Conservation (phyloP, 2,329 filamentous ascomycete species). For the Ciborinia camelliae region DNA sequence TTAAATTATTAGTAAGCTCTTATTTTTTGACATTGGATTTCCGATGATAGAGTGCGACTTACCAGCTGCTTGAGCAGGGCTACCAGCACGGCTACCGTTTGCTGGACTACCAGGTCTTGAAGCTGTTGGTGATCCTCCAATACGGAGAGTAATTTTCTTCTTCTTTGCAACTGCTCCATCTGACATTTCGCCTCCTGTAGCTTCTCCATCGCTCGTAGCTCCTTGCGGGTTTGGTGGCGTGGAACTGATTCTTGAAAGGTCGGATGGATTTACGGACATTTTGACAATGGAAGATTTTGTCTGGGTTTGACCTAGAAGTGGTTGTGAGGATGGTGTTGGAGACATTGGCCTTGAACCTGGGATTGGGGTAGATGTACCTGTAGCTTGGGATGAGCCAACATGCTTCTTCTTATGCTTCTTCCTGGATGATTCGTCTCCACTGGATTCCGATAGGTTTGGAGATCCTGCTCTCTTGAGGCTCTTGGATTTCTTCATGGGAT, state of each 20-base stretch:
- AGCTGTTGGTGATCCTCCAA: constrained; percentile 48
- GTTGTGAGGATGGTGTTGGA: constrained; percentile 29
- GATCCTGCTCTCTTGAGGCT: constrained; percentile 79
- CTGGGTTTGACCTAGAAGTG: constrained; percentile 24
- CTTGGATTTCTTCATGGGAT: constrained; percentile 49
- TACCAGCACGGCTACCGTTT: constrained; percentile 36
- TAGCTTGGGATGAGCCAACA: constrained; percentile 47
- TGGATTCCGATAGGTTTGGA: constrained; percentile 80
- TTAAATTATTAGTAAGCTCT: constrained; percentile 10
- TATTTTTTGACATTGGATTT: background rate
- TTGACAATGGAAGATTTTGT: constrained; percentile 36
- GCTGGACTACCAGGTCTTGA: constrained; percentile 62
- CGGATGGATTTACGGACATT: constrained; percentile 33
- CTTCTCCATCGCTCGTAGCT: constrained; percentile 70
- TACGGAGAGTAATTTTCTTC: constrained; percentile 52
- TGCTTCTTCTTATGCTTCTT: constrained; percentile 75
- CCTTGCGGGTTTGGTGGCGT: constrained; percentile 30
- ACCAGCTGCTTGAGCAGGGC: constrained; percentile 29
- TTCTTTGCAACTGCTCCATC: constrained; percentile 52
- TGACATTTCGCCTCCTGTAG: constrained; percentile 64
- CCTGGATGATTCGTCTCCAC: constrained; percentile 81
- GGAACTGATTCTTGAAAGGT: constrained; percentile 33
- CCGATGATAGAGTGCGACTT: constrained; percentile 3
- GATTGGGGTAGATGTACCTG: constrained; percentile 55
- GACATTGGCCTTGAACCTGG: constrained; percentile 40